phyloP scores from a whole-genome alignment of 1,284 basidiomycete genomes.

The Wallemia ichthyophaga region DNA sequence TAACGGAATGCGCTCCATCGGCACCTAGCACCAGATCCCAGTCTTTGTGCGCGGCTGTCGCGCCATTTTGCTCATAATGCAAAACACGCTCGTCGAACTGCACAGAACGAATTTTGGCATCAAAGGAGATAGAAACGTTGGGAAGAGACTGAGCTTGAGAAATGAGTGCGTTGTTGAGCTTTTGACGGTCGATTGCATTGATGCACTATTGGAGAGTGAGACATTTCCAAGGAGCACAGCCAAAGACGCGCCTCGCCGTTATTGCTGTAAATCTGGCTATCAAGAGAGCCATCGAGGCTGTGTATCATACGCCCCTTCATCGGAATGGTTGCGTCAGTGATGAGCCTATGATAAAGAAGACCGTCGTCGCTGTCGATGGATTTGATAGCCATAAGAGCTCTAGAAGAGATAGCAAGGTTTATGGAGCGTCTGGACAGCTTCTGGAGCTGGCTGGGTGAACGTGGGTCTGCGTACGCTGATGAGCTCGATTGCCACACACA shows the following conservation, averaged over 20 bases:
- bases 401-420: constrained; percentile 80
- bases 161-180: constrained; percentile 62
- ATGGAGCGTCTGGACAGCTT: constrained; percentile 50
- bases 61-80: constrained; percentile 17
- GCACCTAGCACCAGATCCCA: constrained; percentile 35
- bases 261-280: constrained; percentile 63
- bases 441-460: constrained; percentile 32
- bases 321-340: constrained; percentile 59
- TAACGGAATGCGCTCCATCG: constrained; percentile 62
- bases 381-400: constrained; percentile 61
- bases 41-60: constrained; percentile 19
- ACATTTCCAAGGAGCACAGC: constrained; percentile 1
- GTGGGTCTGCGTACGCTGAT: constrained; percentile 25
- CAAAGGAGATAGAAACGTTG: constrained; percentile 40
- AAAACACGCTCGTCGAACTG: constrained; percentile 35
- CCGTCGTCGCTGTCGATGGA: constrained; percentile 38
- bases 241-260: constrained; percentile 37
- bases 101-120: constrained; percentile 39
- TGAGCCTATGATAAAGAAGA: constrained; percentile 23
- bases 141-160: constrained; percentile 31
- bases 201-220: constrained; percentile 29
- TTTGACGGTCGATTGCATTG: constrained; percentile 65
- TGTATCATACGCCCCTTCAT: constrained; percentile 95
- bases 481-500: background rate
- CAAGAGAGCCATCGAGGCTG: constrained; percentile 30